Base-by-base conservation (phyloP, 1,284 basidiomycete genomes). In the Salmacisia buchloeana region DNA sequence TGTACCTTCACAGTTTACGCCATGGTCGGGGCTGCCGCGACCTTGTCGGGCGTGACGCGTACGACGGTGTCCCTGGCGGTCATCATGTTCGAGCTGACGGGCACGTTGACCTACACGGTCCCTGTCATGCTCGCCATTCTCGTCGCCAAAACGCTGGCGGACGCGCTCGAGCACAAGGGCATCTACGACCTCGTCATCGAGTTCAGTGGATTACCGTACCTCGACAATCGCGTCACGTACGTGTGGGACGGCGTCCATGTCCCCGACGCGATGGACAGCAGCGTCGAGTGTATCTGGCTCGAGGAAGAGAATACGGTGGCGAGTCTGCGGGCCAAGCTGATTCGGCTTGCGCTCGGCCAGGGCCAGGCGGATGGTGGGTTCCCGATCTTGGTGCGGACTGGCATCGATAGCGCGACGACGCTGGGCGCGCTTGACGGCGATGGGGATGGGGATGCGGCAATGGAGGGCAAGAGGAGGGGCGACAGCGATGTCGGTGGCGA, bases 41-140 rank as follows among this genome's bases (percentile, higher is more conserved):
- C 70, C 1, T 65, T 73, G 21, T 66, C 66, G 36, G 96, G 96
- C 29, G 88, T 99, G 60, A 98, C 97, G 84, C 86, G 94, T 67
- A 91, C 97, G 67, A 98, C 96, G 0, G 92, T 98, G 25, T 92
- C 94, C 0, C 93, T 99, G 1, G 96, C 97, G 1, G 96, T 98
- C 61, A 97, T 99, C 81, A 98, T 98, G 94, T 97, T 97, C 80
- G 96, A 99, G 79, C 84, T 99, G n/a, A 99, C 96, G 1, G 96
- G 96, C 9, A 94, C 96, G 1, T 81, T 98, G 72, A 97, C 93
- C 12, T 98, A 99, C 80, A 96, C 98, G 71, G 82, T 99, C 31
- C 96, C 96, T 0, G 96, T 93, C 3, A 99, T 99, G 96, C 92
- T 99, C 73, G 93, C 97, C 0, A 84, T 97, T 27, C 83, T 97